These are phyloP conservation scores for Dioszegia hungarica DNA, from an alignment of 768 basidiomycete species.

Conservation along the genomic window DNA sequence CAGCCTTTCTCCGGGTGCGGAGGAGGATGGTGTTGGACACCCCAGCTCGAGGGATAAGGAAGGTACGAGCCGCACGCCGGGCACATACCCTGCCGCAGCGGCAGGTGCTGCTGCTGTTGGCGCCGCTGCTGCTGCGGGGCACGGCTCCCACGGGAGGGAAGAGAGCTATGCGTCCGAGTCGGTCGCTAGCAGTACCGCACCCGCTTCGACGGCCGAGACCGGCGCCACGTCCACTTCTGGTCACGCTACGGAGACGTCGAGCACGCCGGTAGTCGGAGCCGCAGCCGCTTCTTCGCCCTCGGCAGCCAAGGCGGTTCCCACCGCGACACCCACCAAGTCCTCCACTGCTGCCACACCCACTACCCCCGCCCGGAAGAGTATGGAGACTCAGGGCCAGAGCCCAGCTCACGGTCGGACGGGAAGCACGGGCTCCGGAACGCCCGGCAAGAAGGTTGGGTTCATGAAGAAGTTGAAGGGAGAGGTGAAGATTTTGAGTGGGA, in stretches of 20 bases:
- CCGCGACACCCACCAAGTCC: neutral
- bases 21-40: constrained; percentile 33
- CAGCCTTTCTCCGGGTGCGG: constrained; percentile 23
- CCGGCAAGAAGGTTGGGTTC: constrained; percentile 34
- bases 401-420: neutral
- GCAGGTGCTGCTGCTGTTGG: constrained; percentile 15
- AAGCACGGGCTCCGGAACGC: neutral
- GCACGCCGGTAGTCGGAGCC: neutral
- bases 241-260: no score
- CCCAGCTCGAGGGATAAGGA: constrained; percentile 19
- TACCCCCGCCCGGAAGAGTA: neutral
- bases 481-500: constrained; percentile 24
- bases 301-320: neutral
- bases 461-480: constrained; percentile 40
- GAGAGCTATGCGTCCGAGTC: neutral
- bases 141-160: neutral
- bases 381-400: neutral
- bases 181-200: neutral
- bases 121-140: no score
- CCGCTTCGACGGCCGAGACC: neutral
- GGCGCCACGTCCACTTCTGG: no score
- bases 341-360: neutral
- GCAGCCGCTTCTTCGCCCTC: neutral
- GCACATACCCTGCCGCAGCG: constrained; percentile 23
- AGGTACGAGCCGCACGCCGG: constrained; percentile 26